Percentiles rank a stretch among this genome's conserved stretches.
Evolutionary conservation across 2,329 filamentous ascomycete species (phyloP).

Genomic region (Pseudocercospora fijiensis): DNA sequence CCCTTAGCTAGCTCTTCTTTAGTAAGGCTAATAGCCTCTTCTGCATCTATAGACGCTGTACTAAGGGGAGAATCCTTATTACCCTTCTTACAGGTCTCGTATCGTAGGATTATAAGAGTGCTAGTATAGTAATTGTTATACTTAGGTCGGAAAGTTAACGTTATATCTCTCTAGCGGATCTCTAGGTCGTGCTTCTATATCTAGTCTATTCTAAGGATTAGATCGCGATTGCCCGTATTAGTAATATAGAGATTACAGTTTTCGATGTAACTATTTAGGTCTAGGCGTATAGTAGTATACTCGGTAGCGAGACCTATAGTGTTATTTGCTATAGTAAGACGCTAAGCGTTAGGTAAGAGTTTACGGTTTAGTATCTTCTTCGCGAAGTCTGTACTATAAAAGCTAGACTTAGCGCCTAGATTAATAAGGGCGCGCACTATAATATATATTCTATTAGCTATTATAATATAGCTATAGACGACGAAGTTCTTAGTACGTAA

Average conservation of each 20-base stretch:
- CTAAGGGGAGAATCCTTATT: background rate
- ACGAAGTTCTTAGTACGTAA: background rate
- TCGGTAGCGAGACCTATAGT: too few relatives aligned
- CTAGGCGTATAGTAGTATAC: background rate
- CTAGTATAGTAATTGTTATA: background rate
- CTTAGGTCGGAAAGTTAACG: background rate
- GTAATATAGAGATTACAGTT: background rate
- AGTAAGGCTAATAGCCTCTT: background rate
- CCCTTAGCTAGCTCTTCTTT: background rate
- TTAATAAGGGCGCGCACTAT: background rate
- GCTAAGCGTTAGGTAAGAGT: background rate
- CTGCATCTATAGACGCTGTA: background rate
- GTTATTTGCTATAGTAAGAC: background rate
- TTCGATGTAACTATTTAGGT: background rate
- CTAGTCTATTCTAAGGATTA: background rate
- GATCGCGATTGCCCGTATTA: background rate
- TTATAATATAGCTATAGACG: background rate
- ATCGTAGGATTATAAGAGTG: background rate
- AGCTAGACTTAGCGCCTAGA: background rate
- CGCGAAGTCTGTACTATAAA: background rate
- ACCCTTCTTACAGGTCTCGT: background rate
- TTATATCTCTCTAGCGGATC: background rate
- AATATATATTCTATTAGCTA: background rate
- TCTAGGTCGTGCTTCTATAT: background rate
- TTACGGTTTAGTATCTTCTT: background rate